phyloP scores from a whole-genome alignment of 495 filamentous ascomycete genomes.

The Penicillium roqueforti region DNA sequence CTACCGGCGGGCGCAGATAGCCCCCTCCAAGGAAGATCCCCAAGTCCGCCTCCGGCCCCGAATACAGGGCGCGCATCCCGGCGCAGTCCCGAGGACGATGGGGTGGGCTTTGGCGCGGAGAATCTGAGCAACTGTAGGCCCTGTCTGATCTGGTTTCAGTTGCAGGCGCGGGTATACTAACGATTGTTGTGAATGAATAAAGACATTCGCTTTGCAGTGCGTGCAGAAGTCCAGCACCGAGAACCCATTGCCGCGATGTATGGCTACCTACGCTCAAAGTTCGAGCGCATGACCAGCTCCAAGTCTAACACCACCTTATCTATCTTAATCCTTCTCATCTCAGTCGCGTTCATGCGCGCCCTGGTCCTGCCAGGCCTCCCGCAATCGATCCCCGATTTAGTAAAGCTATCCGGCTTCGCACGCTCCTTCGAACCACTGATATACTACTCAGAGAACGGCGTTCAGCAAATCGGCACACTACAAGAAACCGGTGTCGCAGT shows the following conservation, averaged over 20 bases:
- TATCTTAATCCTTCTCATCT: slow-evolving; percentile 52
- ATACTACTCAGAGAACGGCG: slow-evolving; percentile 84
- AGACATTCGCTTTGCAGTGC: slow-evolving; percentile 84
- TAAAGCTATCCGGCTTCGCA: slow-evolving; percentile 83
- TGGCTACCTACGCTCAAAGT: slow-evolving; percentile 53
- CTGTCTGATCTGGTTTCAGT: slow-evolving; percentile 24
- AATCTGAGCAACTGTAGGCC: slow-evolving; percentile 55
- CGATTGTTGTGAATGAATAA: slow-evolving; percentile 22
- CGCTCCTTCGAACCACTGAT: slow-evolving; percentile 88
- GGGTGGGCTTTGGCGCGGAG: slow-evolving; percentile 33
- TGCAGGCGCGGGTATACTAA: slow-evolving; percentile 37
- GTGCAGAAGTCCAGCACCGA: slow-evolving; percentile 82
- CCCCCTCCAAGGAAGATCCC: slow-evolving; percentile 50
- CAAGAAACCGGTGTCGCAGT: slow-evolving; percentile 88
- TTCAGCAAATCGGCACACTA: slow-evolving; percentile 75
- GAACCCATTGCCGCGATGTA: slow-evolving; percentile 78
- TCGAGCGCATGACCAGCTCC: slow-evolving; percentile 51
- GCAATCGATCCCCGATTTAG: slow-evolving; percentile 75
- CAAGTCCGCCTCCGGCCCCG: slow-evolving; percentile 42
- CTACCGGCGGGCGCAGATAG: slow-evolving; percentile 49
- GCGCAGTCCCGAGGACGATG: slow-evolving; percentile 30
- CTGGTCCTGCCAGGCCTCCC: slow-evolving; percentile 63
- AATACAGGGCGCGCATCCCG: slow-evolving; percentile 16
- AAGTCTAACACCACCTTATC: slow-evolving; percentile 65
- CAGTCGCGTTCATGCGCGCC: slow-evolving; percentile 56